These are phyloP conservation scores for Trametes polyzona DNA, from an alignment of 1,284 basidiomycete genomes.

Conservation along the genomic window DNA sequence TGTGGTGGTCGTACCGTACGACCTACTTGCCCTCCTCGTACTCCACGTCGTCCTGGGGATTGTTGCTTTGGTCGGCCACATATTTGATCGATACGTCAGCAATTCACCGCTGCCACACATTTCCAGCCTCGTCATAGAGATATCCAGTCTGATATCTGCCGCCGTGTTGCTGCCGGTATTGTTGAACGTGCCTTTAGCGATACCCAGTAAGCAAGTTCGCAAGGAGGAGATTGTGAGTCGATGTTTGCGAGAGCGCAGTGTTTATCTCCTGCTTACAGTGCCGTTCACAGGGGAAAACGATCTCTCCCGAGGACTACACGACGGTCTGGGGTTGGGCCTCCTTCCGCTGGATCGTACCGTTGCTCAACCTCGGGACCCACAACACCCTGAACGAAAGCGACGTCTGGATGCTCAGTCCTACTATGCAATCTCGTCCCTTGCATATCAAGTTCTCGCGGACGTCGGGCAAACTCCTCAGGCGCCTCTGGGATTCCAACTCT, in stretches of 20 bases:
- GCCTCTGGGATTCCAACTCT: slow-evolving; percentile 70
- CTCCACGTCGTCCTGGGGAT: slow-evolving; percentile 45
- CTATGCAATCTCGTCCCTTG: slow-evolving; percentile 67
- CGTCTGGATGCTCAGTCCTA: slow-evolving; percentile 73
- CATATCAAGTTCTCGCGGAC: slow-evolving; percentile 62
- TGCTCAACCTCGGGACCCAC: slow-evolving; percentile 64
- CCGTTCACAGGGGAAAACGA: slow-evolving; percentile 46
- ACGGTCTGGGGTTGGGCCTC: slow-evolving; percentile 79
- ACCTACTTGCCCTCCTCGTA: slow-evolving; percentile 56
- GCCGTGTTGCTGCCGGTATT: slow-evolving; percentile 47
- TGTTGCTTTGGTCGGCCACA: slow-evolving; percentile 50
- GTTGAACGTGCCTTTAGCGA: slow-evolving; percentile 58
- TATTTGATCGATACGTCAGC: slow-evolving; percentile 50
- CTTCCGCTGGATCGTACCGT: slow-evolving; percentile 77
- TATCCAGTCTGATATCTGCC: slow-evolving; percentile 47
- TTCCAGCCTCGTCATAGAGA: slow-evolving; percentile 36
- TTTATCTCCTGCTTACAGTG: neutral
- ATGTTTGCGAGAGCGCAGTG: too few relatives aligned
- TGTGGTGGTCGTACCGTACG: slow-evolving; percentile 50
- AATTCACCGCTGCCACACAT: slow-evolving; percentile 42
- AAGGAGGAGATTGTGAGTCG: slow-evolving; percentile 53
- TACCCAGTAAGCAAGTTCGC: slow-evolving; percentile 54
- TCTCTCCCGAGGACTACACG: slow-evolving; percentile 78
- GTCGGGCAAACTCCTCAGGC: slow-evolving; percentile 58
- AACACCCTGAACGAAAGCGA: slow-evolving; percentile 71